Base-by-base conservation (phyloP, 1,284 basidiomycete genomes). In the Trichosporon coremiiforme region DNA sequence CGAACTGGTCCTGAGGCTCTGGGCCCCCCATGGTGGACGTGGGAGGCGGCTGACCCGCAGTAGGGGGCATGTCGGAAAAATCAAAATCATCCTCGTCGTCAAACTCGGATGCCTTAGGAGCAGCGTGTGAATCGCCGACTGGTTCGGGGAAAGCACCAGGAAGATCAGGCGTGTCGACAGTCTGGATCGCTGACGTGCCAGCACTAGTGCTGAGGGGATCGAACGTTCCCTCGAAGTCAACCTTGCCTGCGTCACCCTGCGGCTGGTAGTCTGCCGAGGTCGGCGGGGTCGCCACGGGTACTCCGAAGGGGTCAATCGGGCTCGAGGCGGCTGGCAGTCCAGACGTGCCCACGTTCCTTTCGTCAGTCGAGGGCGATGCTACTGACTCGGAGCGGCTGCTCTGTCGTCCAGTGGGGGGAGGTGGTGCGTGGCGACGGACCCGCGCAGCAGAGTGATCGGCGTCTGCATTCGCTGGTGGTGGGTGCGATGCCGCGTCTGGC, bases 1-100 rank as follows among this genome's bases (percentile, higher is more conserved):
- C 15, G n/a, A 3, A 6, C 8, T 20, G 57, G 4, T 20, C 15
- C 3, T 62, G 15, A 33, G 15, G 17, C 50, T 25, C 50, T 10
- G n/a, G n/a, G 20, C 2, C 6, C 8, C n/a, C 50, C n/a, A 25
- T 4, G 12, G 4, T 25, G 9, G 20, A 3, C 12, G 50, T 8
- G 9, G n/a, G 9, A 6, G 20, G 20, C 4, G n/a, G 7, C 22
- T 53, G 50, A 22, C 20, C 9, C n/a, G n/a, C 57, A 17, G 73
- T 85, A 10, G 86, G 84, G 0, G 87, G 84, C 3, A 87, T 85
- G 62, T 88, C 85, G 1, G 84, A 85, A 74, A 95, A 95, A 83
- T 94, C 92, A 79, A 94, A 94, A 73, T 91, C 90, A 78, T 94
- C 92, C 25, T 90, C 90, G 76, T 94, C 92, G 41, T 94, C 93